These are phyloP conservation scores for Flaveria robusta DNA, from an alignment of 129 eudicot genomes.

Conservation along the genomic window DNA sequence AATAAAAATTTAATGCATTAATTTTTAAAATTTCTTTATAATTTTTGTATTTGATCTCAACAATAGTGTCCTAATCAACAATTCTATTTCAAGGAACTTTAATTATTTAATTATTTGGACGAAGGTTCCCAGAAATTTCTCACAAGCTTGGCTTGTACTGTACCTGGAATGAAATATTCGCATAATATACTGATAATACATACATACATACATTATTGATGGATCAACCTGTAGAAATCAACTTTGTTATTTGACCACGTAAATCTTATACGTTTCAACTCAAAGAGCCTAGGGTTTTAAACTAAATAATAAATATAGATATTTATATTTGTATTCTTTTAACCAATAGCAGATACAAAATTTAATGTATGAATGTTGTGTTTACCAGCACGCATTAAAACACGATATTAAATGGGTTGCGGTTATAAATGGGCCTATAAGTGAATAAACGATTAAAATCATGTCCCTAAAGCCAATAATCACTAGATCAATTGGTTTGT, in stretches of 20 bases:
- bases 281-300: neutral
- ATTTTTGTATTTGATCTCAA: neutral
- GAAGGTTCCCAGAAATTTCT: constrained; percentile 13
- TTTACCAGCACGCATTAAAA: no score
- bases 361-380: neutral
- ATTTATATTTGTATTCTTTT: neutral
- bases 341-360: neutral
- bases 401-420: no score
- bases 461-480: no score
- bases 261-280: neutral
- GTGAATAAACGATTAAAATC: no score
- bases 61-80: neutral
- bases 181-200: neutral
- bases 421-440: no score
- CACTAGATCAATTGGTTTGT: no score
- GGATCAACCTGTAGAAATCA: neutral
- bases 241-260: neutral
- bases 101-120: neutral
- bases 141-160: neutral
- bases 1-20: no score
- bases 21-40: no score
- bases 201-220: neutral
- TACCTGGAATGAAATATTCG: neutral
- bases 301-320: neutral
- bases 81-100: neutral